Conservation (phyloP, 169 alveolate genomes). For the Plasmodium vivax region DNA sequence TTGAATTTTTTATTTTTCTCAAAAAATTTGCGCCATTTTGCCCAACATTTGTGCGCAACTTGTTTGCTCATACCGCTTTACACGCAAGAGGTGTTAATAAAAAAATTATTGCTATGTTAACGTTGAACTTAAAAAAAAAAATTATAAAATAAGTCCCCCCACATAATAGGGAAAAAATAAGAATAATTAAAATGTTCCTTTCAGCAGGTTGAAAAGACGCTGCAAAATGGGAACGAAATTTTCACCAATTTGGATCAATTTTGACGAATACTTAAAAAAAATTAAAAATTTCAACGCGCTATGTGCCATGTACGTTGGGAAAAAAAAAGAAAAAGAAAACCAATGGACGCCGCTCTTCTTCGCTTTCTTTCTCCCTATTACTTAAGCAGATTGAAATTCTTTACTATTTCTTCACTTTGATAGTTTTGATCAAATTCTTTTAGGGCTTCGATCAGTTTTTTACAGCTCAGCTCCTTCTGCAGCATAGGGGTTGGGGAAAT, state of each 20-base stretch:
- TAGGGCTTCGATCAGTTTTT: conserved; percentile 19
- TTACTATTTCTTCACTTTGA: conserved; percentile 32
- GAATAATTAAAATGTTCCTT: not conserved
- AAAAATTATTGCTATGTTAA: not conserved
- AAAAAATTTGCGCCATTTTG: not conserved
- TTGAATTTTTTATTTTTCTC: conserved; percentile 1
- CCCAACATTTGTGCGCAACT: not conserved
- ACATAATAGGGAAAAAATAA: not conserved
- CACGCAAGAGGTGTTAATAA: not conserved
- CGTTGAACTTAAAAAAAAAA: not conserved
- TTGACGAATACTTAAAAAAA: not conserved
- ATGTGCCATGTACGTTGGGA: not conserved
- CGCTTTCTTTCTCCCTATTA: not conserved
- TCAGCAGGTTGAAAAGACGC: not conserved
- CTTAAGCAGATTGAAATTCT: conserved; percentile 40
- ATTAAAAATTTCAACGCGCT: not conserved
- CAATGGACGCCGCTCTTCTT: not conserved
- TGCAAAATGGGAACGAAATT: not conserved
- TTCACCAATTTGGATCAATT: not conserved
- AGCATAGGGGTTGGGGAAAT: not conserved
- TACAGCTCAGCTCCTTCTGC: conserved; percentile 41
- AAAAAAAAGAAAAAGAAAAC: not conserved
- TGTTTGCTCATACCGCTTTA: not conserved
- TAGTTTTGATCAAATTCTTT: conserved; percentile 26
- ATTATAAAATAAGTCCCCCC: not conserved